Evolutionary conservation across 2,329 filamentous ascomycete genomes (phyloP).

Genomic region (Scopulariopsis brevicaulis): DNA sequence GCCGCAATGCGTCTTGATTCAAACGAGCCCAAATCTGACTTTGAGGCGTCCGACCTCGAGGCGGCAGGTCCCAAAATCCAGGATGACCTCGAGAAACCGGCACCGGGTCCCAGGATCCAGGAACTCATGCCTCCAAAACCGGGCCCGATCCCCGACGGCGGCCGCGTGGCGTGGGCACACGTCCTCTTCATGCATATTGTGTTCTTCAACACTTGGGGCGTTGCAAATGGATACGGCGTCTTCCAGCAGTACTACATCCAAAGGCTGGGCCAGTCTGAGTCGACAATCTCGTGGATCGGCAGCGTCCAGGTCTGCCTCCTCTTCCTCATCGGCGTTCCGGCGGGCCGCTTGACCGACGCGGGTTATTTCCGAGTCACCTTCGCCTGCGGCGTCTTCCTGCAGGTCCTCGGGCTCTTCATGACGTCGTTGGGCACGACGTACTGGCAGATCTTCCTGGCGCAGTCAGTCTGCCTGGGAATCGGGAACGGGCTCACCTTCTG

Average conservation of each 20-base stretch:
- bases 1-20: background rate
- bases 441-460: slow-evolving; percentile 36
- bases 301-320: slow-evolving; percentile 38
- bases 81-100: too few relatives aligned
- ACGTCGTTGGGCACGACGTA: slow-evolving; percentile 31
- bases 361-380: slow-evolving; percentile 32
- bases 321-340: slow-evolving; percentile 33
- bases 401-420: slow-evolving; percentile 34
- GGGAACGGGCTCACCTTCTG: slow-evolving; percentile 46
- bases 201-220: slow-evolving; percentile 33
- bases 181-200: slow-evolving; percentile 22
- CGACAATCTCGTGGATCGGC: slow-evolving; percentile 32
- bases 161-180: slow-evolving; percentile 16
- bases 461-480: slow-evolving; percentile 34
- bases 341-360: slow-evolving; percentile 37
- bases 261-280: slow-evolving; percentile 18
- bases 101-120: background rate
- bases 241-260: slow-evolving; percentile 41
- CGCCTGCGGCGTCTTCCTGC: slow-evolving; percentile 24
- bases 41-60: background rate
- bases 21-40: background rate
- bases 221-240: slow-evolving; percentile 44
- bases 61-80: too few relatives aligned
- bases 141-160: slow-evolving; percentile 6
- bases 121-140: background rate